Evolutionary conservation across 306 rosid genomes (phyloP), one percentile per base, ranked within the genome.

Genomic region (Inga leiocalycina): DNA sequence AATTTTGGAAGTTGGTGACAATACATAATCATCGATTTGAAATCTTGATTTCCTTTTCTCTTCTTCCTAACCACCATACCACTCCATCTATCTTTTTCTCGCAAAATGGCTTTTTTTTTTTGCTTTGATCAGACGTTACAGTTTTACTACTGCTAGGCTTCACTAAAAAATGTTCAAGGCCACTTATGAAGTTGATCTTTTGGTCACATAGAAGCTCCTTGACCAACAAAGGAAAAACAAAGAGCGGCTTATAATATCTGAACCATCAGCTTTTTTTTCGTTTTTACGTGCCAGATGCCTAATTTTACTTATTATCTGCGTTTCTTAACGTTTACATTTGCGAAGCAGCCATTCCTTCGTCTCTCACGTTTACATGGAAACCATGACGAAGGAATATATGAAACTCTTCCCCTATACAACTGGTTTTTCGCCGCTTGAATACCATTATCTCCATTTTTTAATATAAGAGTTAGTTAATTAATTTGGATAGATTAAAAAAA

Each of bases 41-140:
- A 79, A 84, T 84, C 68, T 68, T n/a, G 34, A 22, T 59, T 80
- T 68, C 48, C 14, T 59, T 76, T 45, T 62, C 69, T 49, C 71
- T 46, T 45, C 13, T 68, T 35, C 22, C 15, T 22, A 17, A 61
- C n/a, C 17, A 4, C 41, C 43, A 6, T 39, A 39, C 43, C 43
- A 39, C 43, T 6, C 43, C 43, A 6, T 8, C 52, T 4, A 5
- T 32, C 4, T 6, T 65, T 32, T 65, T 65, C 11, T 32, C 43
- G 19, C 43, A 14, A 64, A 30, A 12, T 64, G 39, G 39, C 37
- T 27, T 27, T 27, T 27, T 27, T 27, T 27, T 27, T 27, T 27
- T 27, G 30, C 30, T 27, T 64, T 64, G 9, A 64, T 30, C 19
- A 64, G 69, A 32, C 69, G 35, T 64, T 12, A 27, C 39, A 27